phyloP scores from a whole-genome alignment of 768 basidiomycete genomes.

The Boletus coccyginus region DNA sequence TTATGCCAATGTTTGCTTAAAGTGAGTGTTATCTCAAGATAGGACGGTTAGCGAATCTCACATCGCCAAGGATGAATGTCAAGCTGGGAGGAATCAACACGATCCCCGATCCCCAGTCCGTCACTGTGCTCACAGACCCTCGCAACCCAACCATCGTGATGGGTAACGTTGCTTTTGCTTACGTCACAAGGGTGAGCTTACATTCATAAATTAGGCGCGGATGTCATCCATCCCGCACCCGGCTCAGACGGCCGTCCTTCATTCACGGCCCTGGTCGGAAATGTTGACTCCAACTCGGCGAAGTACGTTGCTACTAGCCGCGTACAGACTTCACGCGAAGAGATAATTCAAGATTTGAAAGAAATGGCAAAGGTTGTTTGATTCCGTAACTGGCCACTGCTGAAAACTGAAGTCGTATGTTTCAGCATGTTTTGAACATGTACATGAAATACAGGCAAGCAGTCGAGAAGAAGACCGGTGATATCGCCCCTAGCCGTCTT shows the following conservation, averaged over 20 bases:
- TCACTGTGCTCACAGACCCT: conserved; percentile 63
- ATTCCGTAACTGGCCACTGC: neutral
- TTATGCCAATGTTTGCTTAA: conserved; percentile 76
- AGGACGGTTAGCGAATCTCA: neutral
- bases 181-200: neutral
- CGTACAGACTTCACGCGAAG: conserved; percentile 66
- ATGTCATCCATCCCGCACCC: conserved; percentile 82
- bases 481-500: conserved; percentile 58
- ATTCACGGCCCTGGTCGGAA: conserved; percentile 77
- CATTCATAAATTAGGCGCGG: conserved; percentile 51
- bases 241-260: conserved; percentile 78
- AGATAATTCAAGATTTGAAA: conserved; percentile 73
- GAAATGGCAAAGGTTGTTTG: conserved; percentile 56
- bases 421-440: conserved; percentile 51
- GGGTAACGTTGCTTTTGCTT: conserved; percentile 41
- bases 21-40: conserved; percentile 46
- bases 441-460: conserved; percentile 55
- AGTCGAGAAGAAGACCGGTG: conserved; percentile 48
- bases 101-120: conserved; percentile 67
- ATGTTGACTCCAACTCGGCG: conserved; percentile 70
- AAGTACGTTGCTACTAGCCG: conserved; percentile 65
- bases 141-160: conserved; percentile 76
- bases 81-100: conserved; percentile 84
- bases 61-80: conserved; percentile 62
- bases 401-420: conserved; percentile 9